These are phyloP conservation scores for Arthrobotrys musiformis DNA, from an alignment of 2,329 filamentous ascomycete genomes.

Conservation along the genomic window DNA sequence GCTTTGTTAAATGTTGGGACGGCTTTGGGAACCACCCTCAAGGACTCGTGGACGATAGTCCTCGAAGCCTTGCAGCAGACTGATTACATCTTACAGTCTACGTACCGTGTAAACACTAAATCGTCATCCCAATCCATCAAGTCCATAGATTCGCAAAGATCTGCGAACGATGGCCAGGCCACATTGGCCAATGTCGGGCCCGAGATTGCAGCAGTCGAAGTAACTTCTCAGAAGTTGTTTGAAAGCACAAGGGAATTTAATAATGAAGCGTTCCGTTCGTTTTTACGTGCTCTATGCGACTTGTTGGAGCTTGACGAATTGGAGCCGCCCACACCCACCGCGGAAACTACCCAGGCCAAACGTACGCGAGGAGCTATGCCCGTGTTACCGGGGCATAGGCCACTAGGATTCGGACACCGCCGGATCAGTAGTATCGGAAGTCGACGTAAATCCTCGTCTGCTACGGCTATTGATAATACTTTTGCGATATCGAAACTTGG, in stretches of 20 bases:
- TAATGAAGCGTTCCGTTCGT: conserved; percentile 79
- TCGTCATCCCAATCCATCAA: conserved; percentile 54
- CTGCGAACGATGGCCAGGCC: conserved; percentile 60
- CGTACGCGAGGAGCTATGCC: conserved; percentile 60
- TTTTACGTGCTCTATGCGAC: conserved; percentile 79
- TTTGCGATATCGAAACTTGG: conserved; percentile 79
- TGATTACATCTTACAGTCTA: conserved; percentile 80
- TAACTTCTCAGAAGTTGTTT: conserved; percentile 83
- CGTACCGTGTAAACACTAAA: conserved; percentile 58
- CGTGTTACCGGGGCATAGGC: conserved; percentile 65
- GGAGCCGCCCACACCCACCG: conserved; percentile 24
- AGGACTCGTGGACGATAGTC: conserved; percentile 86
- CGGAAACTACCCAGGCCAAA: conserved; percentile 55
- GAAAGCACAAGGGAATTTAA: conserved; percentile 94
- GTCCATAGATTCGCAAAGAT: conserved; percentile 53
- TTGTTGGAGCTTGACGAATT: conserved; percentile 68
- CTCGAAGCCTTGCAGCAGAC: conserved; percentile 92
- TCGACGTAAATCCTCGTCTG: conserved; percentile 49
- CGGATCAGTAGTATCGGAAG: conserved; percentile 30
- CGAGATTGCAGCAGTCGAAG: conserved; percentile 88
- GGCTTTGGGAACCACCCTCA: conserved; percentile 86
- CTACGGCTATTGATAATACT: conserved; percentile 66
- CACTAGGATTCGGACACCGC: conserved; percentile 64
- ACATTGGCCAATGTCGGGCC: conserved; percentile 75
- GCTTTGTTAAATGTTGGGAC: conserved; percentile 96